These are phyloP conservation scores for Amyloporia xantha DNA, from an alignment of 768 basidiomycete species.

Conservation along the genomic window DNA sequence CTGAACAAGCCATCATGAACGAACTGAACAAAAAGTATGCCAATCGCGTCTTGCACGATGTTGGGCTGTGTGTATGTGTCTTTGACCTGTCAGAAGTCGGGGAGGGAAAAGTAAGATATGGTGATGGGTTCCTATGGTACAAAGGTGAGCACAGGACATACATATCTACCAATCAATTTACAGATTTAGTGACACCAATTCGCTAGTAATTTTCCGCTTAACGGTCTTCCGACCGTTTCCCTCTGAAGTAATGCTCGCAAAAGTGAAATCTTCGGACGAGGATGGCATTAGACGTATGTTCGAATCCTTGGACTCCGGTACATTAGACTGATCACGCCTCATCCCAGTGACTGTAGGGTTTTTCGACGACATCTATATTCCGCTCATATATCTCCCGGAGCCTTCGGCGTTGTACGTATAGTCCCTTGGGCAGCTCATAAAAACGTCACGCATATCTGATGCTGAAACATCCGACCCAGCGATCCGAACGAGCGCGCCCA, in stretches of 20 bases:
- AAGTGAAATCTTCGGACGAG: conserved; percentile 81
- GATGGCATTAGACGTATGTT: conserved; percentile 80
- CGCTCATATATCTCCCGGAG: conserved; percentile 70
- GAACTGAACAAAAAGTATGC: conserved; percentile 96
- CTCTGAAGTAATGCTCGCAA: conserved; percentile 85
- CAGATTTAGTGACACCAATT: too few relatives aligned
- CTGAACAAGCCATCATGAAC: conserved; percentile 72
- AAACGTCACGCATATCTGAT: too few relatives aligned
- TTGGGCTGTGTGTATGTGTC: conserved; percentile 86
- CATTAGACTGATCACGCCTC: conserved; percentile 9
- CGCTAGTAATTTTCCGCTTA: conserved; percentile 76
- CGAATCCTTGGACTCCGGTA: too few relatives aligned
- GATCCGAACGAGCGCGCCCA: conserved; percentile 79
- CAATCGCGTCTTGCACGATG: conserved; percentile 83
- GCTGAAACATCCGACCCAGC: conserved; percentile 30
- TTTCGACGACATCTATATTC: conserved; percentile 92
- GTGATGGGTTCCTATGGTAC: conserved; percentile 94
- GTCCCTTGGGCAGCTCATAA: not conserved
- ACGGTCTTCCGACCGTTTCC: conserved; percentile 89
- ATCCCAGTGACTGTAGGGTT: conserved; percentile 75
- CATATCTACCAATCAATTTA: too few relatives aligned
- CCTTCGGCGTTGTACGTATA: conserved; percentile 66
- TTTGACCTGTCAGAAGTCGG: conserved; percentile 84
- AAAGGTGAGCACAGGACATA: conserved; percentile 70
- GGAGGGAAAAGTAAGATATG: conserved; percentile 90